Evolutionary conservation across 2,329 filamentous ascomycete genomes (phyloP).

Genomic region (Exophiala alcalophila): DNA sequence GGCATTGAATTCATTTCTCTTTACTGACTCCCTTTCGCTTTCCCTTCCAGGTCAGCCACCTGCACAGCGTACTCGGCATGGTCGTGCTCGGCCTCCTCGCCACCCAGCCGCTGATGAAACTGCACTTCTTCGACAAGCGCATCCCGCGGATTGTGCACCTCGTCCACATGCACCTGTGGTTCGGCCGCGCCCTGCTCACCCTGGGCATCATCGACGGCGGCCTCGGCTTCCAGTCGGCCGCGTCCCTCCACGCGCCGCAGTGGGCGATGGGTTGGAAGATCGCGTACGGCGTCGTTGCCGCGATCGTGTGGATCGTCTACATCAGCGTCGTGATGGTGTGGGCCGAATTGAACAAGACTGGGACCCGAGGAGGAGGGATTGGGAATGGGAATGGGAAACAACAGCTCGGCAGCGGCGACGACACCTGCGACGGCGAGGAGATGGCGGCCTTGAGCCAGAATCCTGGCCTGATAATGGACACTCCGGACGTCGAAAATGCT

Average conservation of each 20-base stretch:
- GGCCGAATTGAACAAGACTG: constrained; percentile 18
- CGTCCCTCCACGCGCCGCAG: constrained; percentile 5
- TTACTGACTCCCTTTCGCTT: not conserved
- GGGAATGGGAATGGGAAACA: no score
- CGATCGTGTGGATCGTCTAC: constrained; percentile 22
- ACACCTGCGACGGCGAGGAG: no score
- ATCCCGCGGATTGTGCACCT: constrained; percentile 33
- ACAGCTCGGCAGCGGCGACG: no score
- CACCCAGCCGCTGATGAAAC: constrained; percentile 32
- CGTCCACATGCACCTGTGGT: constrained; percentile 49
- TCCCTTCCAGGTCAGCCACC: constrained; percentile 6
- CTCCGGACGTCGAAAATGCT: no score
- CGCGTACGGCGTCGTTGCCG: constrained; percentile 17
- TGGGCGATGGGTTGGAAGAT: constrained; percentile 15
- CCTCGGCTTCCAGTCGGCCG: constrained; percentile 43
- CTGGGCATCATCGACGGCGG: constrained; percentile 57
- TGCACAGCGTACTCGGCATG: constrained; percentile 33
- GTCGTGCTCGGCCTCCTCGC: constrained; percentile 31
- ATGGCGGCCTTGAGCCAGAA: no score
- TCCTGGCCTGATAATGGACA: no score
- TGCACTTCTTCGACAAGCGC: constrained; percentile 44
- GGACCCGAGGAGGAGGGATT: no score
- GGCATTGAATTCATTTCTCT: no score
- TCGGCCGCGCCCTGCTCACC: constrained; percentile 50
- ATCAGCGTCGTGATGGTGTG: constrained; percentile 20